Conservation (phyloP, 208 protist species). For the Leptomonas pyrrhocoris region DNA sequence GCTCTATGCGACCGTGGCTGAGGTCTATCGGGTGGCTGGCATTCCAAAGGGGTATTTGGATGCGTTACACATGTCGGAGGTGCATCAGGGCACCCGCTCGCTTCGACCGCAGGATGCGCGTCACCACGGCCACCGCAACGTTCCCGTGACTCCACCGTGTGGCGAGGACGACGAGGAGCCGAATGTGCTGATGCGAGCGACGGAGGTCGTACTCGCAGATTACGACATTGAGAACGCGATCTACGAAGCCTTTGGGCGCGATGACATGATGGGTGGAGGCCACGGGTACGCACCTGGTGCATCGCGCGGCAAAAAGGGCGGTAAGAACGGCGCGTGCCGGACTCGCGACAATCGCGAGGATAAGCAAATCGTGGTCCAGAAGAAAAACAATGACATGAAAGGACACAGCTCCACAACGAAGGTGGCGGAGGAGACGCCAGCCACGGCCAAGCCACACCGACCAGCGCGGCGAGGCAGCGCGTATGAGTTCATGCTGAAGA, state of each 20-base stretch:
- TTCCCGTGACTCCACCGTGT: neutral
- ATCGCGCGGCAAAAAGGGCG: neutral
- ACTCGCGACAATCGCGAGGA: neutral
- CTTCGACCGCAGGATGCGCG: slow-evolving; percentile 13
- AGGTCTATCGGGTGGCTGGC: slow-evolving; percentile 15
- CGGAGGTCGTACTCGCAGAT: slow-evolving; percentile 6
- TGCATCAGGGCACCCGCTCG: slow-evolving; percentile 7
- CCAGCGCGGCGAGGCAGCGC: neutral
- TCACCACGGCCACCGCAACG: neutral
- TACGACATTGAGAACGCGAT: neutral
- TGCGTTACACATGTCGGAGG: slow-evolving; percentile 23
- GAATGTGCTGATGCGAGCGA: neutral
- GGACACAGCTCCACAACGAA: neutral
- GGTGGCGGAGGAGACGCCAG: neutral
- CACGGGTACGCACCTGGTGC: neutral
- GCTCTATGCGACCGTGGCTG: slow-evolving; percentile 9
- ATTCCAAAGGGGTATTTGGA: slow-evolving; percentile 31
- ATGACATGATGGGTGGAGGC: neutral
- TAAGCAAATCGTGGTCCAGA: neutral
- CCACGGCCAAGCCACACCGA: neutral
- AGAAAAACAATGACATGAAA: neutral
- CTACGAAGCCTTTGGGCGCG: neutral
- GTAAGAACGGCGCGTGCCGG: too few relatives aligned
- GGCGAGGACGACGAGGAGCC: slow-evolving; percentile 3
- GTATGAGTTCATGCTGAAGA: slow-evolving; percentile 35